Base-by-base conservation (phyloP, 2,329 filamentous ascomycete species). In the Pestalotiopsis sp. region DNA sequence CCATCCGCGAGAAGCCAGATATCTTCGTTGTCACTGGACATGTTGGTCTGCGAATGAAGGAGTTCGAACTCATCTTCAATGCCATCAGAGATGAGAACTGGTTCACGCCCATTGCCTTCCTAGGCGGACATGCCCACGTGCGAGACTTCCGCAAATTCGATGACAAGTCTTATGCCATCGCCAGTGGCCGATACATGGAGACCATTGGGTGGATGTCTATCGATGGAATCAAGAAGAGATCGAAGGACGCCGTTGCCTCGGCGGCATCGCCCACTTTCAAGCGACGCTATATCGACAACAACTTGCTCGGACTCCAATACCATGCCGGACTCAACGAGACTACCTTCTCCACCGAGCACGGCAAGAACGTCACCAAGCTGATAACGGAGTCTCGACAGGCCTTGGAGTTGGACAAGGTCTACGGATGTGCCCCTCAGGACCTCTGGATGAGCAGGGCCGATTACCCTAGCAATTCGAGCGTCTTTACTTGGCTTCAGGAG, bases 121-220 rank as follows among this genome's bases (percentile, higher is more conserved):
- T 98, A 70, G 95, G 94, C 9, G 95, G 95, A 0, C 95, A 98
- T 76, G 90, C 90, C 1, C 95, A 98, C 77, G 94, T 98, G 61
- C 90, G 95, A 9, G 94, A 98, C 77, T 93, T 94, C 73, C 89
- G 89, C 56, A 89, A 87, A 69, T 98, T 94, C 75, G 95, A 98
- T 79, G 87, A 87, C 52, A 91, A 90, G 67, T 90, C 95, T 0
- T 91, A 92, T 71, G 95, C 91, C 1, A 84, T 98, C 4, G 94
- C 94, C 56, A 96, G 93, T 74, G 95, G 95, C 4, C 89, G 95
- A 0, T 98, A 98, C 79, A 92, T 98, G 84, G 95, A 98, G 83
- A 98, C 95, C 0, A 91, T 98, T 64, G 95, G 95, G 2, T 98
- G 96, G 87, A 90, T 96, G 88, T 97, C 94, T 0, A 90, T 98